phyloP scores from a whole-genome alignment of 148 eudicot species.

The Amaranthus palmeri region DNA sequence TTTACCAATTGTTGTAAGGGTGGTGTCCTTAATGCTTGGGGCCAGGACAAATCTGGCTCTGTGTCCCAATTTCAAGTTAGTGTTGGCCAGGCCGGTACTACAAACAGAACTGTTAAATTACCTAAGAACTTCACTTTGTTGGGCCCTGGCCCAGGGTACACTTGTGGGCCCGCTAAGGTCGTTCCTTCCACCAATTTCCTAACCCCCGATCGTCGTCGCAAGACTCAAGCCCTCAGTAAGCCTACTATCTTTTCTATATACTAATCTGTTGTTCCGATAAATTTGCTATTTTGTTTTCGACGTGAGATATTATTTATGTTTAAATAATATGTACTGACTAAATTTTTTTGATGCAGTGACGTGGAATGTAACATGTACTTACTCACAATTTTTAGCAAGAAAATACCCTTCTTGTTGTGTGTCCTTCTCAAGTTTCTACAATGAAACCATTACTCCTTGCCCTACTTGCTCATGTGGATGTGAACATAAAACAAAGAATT shows the following conservation, averaged over 20 bases:
- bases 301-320: no score
- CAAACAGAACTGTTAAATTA: constrained; percentile 66
- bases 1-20: constrained; percentile 74
- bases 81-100: constrained; percentile 75
- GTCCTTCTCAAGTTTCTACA: constrained; percentile 85
- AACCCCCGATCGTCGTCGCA: constrained; percentile 55
- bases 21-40: constrained; percentile 71
- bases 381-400: constrained; percentile 76
- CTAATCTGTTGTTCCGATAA: neutral
- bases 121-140: constrained; percentile 78
- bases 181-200: constrained; percentile 69
- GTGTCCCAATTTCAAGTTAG: constrained; percentile 75
- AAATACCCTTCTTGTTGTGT: constrained; percentile 83
- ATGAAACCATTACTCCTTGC: constrained; percentile 75
- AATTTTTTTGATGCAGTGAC: constrained; percentile 77
- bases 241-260: neutral
- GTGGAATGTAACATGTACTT: constrained; percentile 95
- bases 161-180: constrained; percentile 93
- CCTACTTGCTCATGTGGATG: constrained; percentile 92
- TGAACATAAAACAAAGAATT: constrained; percentile 50
- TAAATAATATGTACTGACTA: no score
- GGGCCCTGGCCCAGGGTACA: constrained; percentile 89
- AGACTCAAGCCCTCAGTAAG: constrained; percentile 81
- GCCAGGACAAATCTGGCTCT: constrained; percentile 59
- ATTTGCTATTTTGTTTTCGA: no score